phyloP scores from a whole-genome alignment of 2,329 filamentous ascomycete genomes.

The Ascomycota sp. region DNA sequence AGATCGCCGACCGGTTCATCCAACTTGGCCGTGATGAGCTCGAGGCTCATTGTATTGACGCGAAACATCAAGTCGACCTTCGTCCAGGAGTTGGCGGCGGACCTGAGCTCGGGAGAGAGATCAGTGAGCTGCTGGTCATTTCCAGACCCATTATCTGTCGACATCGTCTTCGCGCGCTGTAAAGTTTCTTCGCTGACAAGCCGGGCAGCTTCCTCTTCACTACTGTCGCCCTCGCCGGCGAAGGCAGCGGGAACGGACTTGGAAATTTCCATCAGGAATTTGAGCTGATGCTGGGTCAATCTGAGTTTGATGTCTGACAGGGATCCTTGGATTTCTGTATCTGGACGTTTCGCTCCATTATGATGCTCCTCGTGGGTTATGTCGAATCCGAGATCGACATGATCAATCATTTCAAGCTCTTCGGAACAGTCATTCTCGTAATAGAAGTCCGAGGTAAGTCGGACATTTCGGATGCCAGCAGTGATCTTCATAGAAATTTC shows the following conservation, averaged over 20 bases:
- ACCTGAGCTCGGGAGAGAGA: constrained; percentile 50
- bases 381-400: constrained; percentile 84
- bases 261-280: constrained; percentile 72
- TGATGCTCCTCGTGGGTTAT: constrained; percentile 83
- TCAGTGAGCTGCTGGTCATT: constrained; percentile 24
- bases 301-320: constrained; percentile 88
- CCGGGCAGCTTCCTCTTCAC: constrained; percentile 52
- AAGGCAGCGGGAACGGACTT: constrained; percentile 78
- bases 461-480: constrained; percentile 79
- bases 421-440: constrained; percentile 54
- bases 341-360: constrained; percentile 55
- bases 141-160: constrained; percentile 10
- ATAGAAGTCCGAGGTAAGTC: constrained; percentile 74
- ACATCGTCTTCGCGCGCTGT: constrained; percentile 24
- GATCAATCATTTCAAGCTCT: constrained; percentile 89
- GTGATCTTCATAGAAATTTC: constrained; percentile 75
- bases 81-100: constrained; percentile 59
- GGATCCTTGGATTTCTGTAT: constrained; percentile 74
- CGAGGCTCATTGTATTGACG: constrained; percentile 69
- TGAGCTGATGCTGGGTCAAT: constrained; percentile 78
- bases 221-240: constrained; percentile 42
- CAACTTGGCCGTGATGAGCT: constrained; percentile 61
- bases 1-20: constrained; percentile 60
- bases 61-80: constrained; percentile 85
- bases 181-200: constrained; percentile 43